These are phyloP conservation scores for Ambrosia hybrid DNA, from an alignment of 140 eudicot species.

Conservation along the genomic window DNA sequence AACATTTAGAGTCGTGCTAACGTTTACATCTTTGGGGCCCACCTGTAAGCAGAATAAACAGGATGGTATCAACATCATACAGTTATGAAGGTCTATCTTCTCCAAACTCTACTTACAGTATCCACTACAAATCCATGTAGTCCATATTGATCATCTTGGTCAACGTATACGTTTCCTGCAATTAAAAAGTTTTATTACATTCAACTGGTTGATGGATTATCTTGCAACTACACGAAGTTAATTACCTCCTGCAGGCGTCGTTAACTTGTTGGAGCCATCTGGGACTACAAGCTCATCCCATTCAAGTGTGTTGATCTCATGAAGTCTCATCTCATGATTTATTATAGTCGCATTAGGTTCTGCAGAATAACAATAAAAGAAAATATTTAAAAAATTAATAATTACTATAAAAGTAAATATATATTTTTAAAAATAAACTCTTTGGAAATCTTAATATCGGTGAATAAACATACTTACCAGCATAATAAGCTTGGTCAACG, in stretches of 20 bases:
- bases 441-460: conserved; percentile 15
- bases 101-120: conserved; percentile 45
- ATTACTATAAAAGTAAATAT: neutral
- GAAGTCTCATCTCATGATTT: conserved; percentile 74
- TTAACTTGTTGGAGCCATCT: conserved; percentile 45
- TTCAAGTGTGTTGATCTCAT: conserved; percentile 90
- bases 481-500: conserved; percentile 39
- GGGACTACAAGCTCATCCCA: conserved; percentile 94
- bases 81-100: neutral
- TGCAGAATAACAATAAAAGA: conserved; percentile 27
- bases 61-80: neutral
- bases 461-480: conserved; percentile 27
- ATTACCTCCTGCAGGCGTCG: conserved; percentile 53
- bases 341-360: conserved; percentile 50
- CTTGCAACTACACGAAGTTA: conserved; percentile 4
- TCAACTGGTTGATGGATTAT: conserved; percentile 15
- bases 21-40: conserved; percentile 31
- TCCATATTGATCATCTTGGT: conserved; percentile 48
- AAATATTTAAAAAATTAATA: neutral
- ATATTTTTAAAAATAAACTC: neutral
- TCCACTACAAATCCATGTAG: conserved; percentile 36
- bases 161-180: conserved; percentile 51
- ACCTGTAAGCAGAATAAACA: conserved; percentile 13
- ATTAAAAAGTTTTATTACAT: conserved; percentile 7
- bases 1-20: conserved; percentile 17